These are phyloP conservation scores for Cordyceps cateniannulata DNA, from an alignment of 2,329 filamentous ascomycete species.

Conservation along the genomic window DNA sequence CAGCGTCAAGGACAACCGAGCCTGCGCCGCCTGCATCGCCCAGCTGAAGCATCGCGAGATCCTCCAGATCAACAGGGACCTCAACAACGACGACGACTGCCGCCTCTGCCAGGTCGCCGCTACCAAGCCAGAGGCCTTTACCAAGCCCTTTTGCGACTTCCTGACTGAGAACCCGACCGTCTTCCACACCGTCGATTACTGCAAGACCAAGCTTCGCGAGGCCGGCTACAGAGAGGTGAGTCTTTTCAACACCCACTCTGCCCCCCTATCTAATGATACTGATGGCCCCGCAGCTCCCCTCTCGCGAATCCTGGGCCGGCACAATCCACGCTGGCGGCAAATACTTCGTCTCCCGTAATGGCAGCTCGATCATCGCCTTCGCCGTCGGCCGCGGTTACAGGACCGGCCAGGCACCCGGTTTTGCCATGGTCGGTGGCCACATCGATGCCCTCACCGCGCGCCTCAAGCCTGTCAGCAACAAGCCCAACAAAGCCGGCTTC, in stretches of 20 bases:
- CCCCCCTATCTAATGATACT: background rate
- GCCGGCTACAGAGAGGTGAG: conserved; percentile 66
- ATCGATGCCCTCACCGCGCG: conserved; percentile 87
- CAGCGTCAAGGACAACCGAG: conserved; percentile 26
- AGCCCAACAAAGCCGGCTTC: conserved; percentile 80
- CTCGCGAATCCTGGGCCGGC: conserved; percentile 69
- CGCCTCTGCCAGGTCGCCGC: conserved; percentile 32
- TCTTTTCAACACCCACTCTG: background rate
- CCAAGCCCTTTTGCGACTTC: conserved; percentile 80
- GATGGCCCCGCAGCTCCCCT: conserved; percentile 50
- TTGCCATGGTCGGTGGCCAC: conserved; percentile 85
- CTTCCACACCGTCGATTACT: conserved; percentile 80
- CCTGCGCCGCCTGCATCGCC: conserved; percentile 34
- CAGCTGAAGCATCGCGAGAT: conserved; percentile 24
- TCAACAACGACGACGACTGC: conserved; percentile 23
- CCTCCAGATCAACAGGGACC: conserved; percentile 26
- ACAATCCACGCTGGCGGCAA: conserved; percentile 74
- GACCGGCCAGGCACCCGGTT: conserved; percentile 63
- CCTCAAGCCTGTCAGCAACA: conserved; percentile 83
- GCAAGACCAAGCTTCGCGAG: conserved; percentile 63
- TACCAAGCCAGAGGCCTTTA: conserved; percentile 58
- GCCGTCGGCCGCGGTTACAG: conserved; percentile 73
- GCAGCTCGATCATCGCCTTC: conserved; percentile 80
- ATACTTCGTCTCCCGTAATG: conserved; percentile 84
- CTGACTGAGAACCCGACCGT: conserved; percentile 86